phyloP scores from a whole-genome alignment of 2,329 filamentous ascomycete genomes.

The Alternaria arbusti region DNA sequence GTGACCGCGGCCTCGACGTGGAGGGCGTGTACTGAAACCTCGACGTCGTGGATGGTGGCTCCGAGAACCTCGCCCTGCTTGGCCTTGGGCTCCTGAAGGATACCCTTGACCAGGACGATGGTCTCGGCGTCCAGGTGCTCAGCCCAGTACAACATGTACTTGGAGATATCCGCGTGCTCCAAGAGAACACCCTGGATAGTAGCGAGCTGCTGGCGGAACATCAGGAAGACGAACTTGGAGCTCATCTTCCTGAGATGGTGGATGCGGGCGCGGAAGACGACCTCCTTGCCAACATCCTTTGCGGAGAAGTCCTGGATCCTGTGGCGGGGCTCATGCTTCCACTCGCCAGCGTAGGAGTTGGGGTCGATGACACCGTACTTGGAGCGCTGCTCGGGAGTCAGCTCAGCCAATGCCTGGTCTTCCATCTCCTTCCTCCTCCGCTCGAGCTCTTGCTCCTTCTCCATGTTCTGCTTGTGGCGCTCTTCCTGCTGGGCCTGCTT shows the following conservation, averaged over 20 bases:
- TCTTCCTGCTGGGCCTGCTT: constrained; percentile 54
- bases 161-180: constrained; percentile 66
- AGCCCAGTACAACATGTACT: constrained; percentile 84
- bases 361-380: constrained; percentile 65
- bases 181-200: constrained; percentile 85
- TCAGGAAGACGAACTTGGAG: constrained; percentile 80
- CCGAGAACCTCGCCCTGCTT: constrained; percentile 72
- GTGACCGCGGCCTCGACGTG: constrained; percentile 67
- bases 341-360: constrained; percentile 63
- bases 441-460: constrained; percentile 54
- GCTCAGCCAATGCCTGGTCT: constrained; percentile 57
- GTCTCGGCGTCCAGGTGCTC: constrained; percentile 81
- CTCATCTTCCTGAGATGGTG: constrained; percentile 84
- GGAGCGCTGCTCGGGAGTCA: constrained; percentile 64
- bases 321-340: constrained; percentile 56
- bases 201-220: constrained; percentile 82
- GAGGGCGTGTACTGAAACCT: constrained; percentile 72
- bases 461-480: constrained; percentile 52
- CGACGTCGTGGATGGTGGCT: constrained; percentile 76
- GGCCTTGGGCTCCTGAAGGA: constrained; percentile 72
- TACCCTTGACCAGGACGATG: constrained; percentile 77
- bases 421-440: constrained; percentile 57
- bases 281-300: constrained; percentile 63
- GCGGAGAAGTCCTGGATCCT: constrained; percentile 60
- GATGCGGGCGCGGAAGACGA: constrained; percentile 73